Base-by-base conservation (phyloP, 768 basidiomycete species). In the Kwoniella dejecticola region DNA sequence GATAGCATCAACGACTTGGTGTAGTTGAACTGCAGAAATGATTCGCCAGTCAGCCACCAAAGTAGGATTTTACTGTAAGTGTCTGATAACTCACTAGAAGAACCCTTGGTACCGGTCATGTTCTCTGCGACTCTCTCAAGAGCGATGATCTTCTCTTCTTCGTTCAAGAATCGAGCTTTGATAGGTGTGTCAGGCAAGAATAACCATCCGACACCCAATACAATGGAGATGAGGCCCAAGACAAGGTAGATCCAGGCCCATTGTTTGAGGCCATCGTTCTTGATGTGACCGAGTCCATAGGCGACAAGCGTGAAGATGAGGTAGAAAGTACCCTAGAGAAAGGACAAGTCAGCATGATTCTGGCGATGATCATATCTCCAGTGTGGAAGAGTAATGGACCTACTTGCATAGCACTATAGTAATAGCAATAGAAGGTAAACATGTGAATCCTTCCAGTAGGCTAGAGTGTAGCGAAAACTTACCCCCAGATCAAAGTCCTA, bases 241-340 rank as follows among this genome's bases (percentile, higher is more conserved):
- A 64, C 56, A 29, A 64, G 57, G 50, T 60, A 64, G 52, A 64
- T 64, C 63, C 63, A 64, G 11, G 63, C 63, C 63, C 63, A 64
- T 50, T 52, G 57, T 12, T 56, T 47, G 8, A 64, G 45, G 17
- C 57, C 63, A 24, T 41, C 24, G 27, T 46, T 47, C 1, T 31
- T 54, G 52, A 64, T 59, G 27, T 64, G 63, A 17, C 63, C 63
- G n/a, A 64, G 52, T 21, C 63, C 63, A 29, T 59, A 64, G 0
- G 63, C 63, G 8, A 64, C 63, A 13, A 64, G 52, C 6, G 57
- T 60, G 40, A 65, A 65, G 47, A 65, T 53, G 41, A 65, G 50
- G 41, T 65, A 65, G 58, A 65, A 65, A 7, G 63, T 50, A 15
- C 63, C 63, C 63, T 63, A 29, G 8, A 17, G 24, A 8, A n/a